phyloP scores from a whole-genome alignment of 345 rosid genomes.

The Kandelia obovata region DNA sequence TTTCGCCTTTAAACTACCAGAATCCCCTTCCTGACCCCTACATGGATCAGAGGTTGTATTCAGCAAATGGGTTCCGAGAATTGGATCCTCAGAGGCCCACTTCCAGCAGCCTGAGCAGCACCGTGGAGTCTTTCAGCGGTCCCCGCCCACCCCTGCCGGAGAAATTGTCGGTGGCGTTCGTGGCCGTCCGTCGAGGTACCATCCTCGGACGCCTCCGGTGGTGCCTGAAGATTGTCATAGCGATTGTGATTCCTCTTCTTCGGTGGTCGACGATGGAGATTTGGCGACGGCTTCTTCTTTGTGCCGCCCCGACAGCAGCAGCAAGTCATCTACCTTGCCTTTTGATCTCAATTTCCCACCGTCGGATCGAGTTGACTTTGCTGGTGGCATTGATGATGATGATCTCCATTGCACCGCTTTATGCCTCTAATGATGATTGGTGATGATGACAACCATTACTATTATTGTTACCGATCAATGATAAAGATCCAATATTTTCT shows the following conservation, averaged over 20 bases:
- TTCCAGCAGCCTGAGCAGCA: constrained; percentile 88
- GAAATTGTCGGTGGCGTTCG: constrained; percentile 14
- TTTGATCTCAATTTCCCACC: constrained; percentile 94
- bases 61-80: constrained; percentile 35
- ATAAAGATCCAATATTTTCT: constrained; percentile 11
- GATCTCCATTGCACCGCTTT: constrained; percentile 80
- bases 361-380: constrained; percentile 55
- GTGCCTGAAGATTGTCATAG: constrained; percentile 84
- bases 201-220: constrained; percentile 57
- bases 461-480: background rate
- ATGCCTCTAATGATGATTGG: constrained; percentile 55
- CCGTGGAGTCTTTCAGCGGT: constrained; percentile 89
- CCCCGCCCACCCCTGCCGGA: constrained; percentile 44
- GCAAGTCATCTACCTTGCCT: constrained; percentile 30
- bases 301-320: constrained; percentile 18
- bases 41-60: constrained; percentile 35
- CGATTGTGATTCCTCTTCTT: constrained; percentile 91
- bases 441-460: background rate
- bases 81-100: constrained; percentile 63
- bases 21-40: constrained; percentile 6
- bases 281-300: constrained; percentile 45
- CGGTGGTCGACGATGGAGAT: constrained; percentile 65
- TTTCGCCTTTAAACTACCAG: constrained; percentile 19
- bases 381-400: constrained; percentile 41
- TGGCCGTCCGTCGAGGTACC: constrained; percentile 31